Conservation (phyloP, 306 rosid species). For the Abrus pulchellus region DNA sequence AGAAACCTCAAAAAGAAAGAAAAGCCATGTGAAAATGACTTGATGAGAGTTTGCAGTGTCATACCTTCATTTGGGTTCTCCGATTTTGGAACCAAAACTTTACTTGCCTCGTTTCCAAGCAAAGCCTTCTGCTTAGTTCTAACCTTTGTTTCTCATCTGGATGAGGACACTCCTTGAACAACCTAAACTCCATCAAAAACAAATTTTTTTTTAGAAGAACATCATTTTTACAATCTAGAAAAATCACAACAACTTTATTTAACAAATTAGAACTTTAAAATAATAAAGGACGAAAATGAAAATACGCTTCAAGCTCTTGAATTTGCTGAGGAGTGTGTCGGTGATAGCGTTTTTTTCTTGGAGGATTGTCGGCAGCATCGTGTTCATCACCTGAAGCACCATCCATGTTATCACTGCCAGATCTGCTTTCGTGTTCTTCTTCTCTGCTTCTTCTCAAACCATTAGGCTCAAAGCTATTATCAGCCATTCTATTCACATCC, state of each 20-base stretch:
- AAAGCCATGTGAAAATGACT: conserved; percentile 28
- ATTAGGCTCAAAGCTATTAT: conserved; percentile 60
- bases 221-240: not conserved
- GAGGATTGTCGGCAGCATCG: conserved; percentile 84
- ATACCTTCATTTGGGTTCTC: conserved; percentile 97
- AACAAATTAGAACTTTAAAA: not conserved
- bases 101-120: conserved; percentile 90
- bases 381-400: conserved; percentile 94
- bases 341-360: conserved; percentile 89
- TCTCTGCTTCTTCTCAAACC: conserved; percentile 80
- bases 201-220: not conserved
- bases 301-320: conserved; percentile 96
- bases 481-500: conserved; percentile 69
- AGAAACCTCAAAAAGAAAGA: not conserved
- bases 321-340: conserved; percentile 99
- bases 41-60: not conserved
- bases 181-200: conserved; percentile 42
- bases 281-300: not conserved
- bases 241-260: not conserved
- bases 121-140: conserved; percentile 82
- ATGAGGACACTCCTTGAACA: conserved; percentile 97
- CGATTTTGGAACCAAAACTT: conserved; percentile 99
- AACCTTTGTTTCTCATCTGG: conserved; percentile 96
- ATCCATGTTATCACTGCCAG: conserved; percentile 94
- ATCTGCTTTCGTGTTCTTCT: conserved; percentile 94